These are phyloP conservation scores for Hylodesmum podocarpum DNA, from an alignment of 306 rosid species.

Conservation along the genomic window DNA sequence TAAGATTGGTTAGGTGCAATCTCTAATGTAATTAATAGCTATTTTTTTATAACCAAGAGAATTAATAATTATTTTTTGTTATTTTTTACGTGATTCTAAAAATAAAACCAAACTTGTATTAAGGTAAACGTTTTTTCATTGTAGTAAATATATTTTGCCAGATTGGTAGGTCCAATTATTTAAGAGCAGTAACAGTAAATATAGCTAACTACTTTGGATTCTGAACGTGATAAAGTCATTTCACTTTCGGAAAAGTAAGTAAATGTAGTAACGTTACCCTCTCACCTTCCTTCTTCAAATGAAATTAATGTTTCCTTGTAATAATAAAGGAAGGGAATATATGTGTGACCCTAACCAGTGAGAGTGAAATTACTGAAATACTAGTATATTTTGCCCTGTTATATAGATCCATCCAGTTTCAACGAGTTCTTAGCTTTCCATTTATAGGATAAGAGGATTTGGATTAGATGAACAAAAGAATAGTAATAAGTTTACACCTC, in stretches of 20 bases:
- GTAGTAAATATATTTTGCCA: conserved; percentile 10
- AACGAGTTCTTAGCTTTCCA: not conserved
- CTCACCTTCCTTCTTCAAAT: conserved; percentile 16
- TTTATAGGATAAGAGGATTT: not conserved
- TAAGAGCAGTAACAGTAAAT: conserved; percentile 12
- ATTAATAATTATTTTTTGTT: too few species aligned
- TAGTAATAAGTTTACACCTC: too few species aligned
- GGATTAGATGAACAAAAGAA: not conserved
- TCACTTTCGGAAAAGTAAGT: not conserved
- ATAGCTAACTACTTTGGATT: not conserved
- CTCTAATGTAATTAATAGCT: too few species aligned
- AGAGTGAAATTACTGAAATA: too few species aligned
- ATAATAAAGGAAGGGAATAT: not conserved
- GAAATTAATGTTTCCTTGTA: conserved; percentile 8
- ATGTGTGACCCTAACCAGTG: not conserved
- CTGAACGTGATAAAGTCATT: not conserved
- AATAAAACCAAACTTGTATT: too few species aligned
- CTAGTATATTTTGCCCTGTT: not conserved
- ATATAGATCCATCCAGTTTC: not conserved
- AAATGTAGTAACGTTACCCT: not conserved
- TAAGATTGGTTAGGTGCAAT: too few species aligned
- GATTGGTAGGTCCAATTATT: conserved; percentile 32
- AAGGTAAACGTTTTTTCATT: not conserved
- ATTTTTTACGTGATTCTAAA: too few species aligned
- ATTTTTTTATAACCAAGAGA: too few species aligned